Evolutionary conservation across 2,329 filamentous ascomycete genomes (phyloP).

Genomic region (Botrytis fabae): DNA sequence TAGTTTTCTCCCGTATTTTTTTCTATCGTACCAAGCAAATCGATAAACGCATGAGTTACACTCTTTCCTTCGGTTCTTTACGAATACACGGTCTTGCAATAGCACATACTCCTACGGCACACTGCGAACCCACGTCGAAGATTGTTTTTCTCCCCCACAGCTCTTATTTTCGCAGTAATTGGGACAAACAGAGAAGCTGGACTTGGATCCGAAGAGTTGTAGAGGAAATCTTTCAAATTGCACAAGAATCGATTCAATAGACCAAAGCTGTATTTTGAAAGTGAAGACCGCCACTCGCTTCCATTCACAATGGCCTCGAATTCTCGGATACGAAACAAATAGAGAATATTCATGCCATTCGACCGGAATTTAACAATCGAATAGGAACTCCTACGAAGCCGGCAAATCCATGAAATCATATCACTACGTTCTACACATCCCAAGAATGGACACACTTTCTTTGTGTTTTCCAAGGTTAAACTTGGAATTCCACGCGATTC

Average conservation of each 20-base stretch:
- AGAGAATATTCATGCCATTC: not conserved
- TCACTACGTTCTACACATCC: not conserved
- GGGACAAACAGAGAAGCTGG: not conserved
- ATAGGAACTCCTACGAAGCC: rapidly evolving
- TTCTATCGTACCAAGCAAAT: rapidly evolving
- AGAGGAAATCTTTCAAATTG: not conserved
- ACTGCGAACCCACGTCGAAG: not conserved
- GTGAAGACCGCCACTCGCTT: not conserved
- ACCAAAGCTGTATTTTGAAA: not conserved
- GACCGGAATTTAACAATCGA: rapidly evolving
- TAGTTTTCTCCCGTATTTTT: not conserved
- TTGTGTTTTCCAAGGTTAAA: rapidly evolving
- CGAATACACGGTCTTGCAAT: rapidly evolving
- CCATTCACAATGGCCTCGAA: not conserved
- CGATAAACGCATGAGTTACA: not conserved
- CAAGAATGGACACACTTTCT: not conserved
- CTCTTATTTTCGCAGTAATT: not conserved
- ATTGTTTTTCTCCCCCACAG: no score
- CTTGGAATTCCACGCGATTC: not conserved
- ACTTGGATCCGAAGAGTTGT: not conserved
- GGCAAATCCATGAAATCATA: rapidly evolving
- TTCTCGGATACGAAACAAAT: not conserved
- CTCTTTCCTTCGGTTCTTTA: not conserved
- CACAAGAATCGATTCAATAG: not conserved
- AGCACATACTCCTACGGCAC: not conserved